These are phyloP conservation scores for Pseudohyphozyma bogoriensis DNA, from an alignment of 768 basidiomycete genomes.

Conservation along the genomic window DNA sequence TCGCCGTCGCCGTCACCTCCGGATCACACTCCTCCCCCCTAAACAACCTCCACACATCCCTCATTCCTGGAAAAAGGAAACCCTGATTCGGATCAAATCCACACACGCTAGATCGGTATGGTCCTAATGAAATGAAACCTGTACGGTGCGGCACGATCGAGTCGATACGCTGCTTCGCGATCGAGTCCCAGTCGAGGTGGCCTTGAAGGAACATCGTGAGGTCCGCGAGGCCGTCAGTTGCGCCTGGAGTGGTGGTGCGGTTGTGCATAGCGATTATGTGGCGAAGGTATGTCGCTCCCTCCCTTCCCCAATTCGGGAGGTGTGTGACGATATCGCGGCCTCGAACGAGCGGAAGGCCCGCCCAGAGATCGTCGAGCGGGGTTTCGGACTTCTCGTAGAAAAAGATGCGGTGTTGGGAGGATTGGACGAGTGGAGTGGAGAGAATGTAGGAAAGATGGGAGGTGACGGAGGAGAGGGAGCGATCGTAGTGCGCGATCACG, in stretches of 20 bases:
- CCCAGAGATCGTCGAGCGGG: not conserved
- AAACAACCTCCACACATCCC: conserved; percentile 27
- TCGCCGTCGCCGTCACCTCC: conserved; percentile 12
- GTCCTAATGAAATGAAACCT: conserved; percentile 35
- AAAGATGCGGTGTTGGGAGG: conserved; percentile 12
- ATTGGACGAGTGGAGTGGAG: not conserved
- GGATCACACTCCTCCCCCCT: conserved; percentile 11
- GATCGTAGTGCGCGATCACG: conserved; percentile 33
- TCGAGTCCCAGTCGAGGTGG: conserved; percentile 34
- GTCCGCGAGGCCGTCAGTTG: conserved; percentile 15
- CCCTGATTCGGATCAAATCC: conserved; percentile 28
- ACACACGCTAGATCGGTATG: conserved; percentile 31
- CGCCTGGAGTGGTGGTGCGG: not conserved
- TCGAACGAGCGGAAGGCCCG: not conserved
- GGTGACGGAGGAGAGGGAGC: conserved; percentile 18
- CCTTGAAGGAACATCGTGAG: conserved; percentile 34
- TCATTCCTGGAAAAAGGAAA: conserved; percentile 2
- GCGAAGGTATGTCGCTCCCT: conserved; percentile 35
- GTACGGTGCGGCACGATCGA: conserved; percentile 14
- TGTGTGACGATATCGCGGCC: conserved; percentile 31
- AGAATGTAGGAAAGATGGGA: conserved; percentile 16
- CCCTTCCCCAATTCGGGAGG: conserved; percentile 33
- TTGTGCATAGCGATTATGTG: conserved; percentile 33
- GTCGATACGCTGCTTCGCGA: conserved; percentile 28
- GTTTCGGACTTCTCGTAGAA: conserved; percentile 30